These are phyloP conservation scores for Sporothrix euskadiensis DNA, from an alignment of 2,329 filamentous ascomycete species.

Conservation along the genomic window DNA sequence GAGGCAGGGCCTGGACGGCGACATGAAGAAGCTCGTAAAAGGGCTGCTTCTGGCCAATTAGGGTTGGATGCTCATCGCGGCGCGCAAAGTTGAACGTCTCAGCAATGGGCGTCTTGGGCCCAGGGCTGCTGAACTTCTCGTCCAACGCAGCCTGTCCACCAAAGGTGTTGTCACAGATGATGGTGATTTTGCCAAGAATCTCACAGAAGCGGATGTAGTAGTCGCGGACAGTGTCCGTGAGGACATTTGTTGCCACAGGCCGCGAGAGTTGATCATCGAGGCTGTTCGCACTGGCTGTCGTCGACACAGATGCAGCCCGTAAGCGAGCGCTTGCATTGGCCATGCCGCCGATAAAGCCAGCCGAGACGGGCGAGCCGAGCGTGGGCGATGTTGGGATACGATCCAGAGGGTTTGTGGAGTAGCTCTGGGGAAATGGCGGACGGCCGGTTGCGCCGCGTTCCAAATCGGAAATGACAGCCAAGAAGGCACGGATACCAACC, in stretches of 20 bases:
- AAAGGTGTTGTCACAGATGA: conserved; percentile 95
- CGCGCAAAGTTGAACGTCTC: conserved; percentile 91
- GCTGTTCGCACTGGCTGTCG: neutral
- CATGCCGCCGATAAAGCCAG: neutral
- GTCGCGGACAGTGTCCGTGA: conserved; percentile 76
- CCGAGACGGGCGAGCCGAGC: conserved; percentile 43
- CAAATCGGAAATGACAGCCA: conserved; percentile 88
- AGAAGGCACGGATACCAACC: conserved; percentile 91
- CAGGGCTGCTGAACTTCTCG: conserved; percentile 85
- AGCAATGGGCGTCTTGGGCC: conserved; percentile 90
- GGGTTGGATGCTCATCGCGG: conserved; percentile 72
- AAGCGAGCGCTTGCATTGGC: neutral
- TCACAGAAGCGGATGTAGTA: conserved; percentile 92
- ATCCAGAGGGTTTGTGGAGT: conserved; percentile 43
- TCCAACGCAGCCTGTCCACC: conserved; percentile 93
- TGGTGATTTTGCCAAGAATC: conserved; percentile 91
- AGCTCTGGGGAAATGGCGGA: conserved; percentile 81
- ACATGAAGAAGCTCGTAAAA: conserved; percentile 97
- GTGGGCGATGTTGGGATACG: conserved; percentile 53
- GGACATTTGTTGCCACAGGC: conserved; percentile 59
- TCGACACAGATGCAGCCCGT: conserved; percentile 14
- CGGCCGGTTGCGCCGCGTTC: conserved; percentile 76
- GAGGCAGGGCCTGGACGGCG: conserved; percentile 88
- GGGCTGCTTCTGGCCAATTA: conserved; percentile 81
- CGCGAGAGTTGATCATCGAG: conserved; percentile 67